Conservation (phyloP, 164 flowering plant genomes). For the grape (Vitis vinifera) region ASM3070453v1 NC_081805.1:26905001-26905500, state of each 20-base stretch:
- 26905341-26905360: constrained; percentile 53
- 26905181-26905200: constrained; percentile 83
- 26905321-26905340: constrained; percentile 63
- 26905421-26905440: constrained; percentile 46
- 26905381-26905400: constrained; percentile 83
- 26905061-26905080: constrained; percentile 66
- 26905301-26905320: constrained; percentile 51
- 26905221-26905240: constrained; percentile 56
- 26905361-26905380: constrained; percentile 62
- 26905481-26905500: constrained; percentile 87
- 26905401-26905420: constrained; percentile 87
- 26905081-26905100: constrained; percentile 63
- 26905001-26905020: constrained; percentile 46
- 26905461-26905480: constrained; percentile 79
- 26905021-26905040: constrained; percentile 67
- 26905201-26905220: constrained; percentile 48
- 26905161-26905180: constrained; percentile 86
- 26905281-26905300: constrained; percentile 78
- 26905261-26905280: constrained; percentile 75
- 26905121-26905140: constrained; percentile 48
- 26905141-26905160: constrained; percentile 64
- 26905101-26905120: constrained; percentile 60
- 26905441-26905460: constrained; percentile 41
- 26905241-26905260: constrained; percentile 60
- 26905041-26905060: constrained; percentile 54